These are phyloP conservation scores for Annulohypoxylon moriforme DNA, from an alignment of 495 filamentous ascomycete genomes.

Conservation along the genomic window DNA sequence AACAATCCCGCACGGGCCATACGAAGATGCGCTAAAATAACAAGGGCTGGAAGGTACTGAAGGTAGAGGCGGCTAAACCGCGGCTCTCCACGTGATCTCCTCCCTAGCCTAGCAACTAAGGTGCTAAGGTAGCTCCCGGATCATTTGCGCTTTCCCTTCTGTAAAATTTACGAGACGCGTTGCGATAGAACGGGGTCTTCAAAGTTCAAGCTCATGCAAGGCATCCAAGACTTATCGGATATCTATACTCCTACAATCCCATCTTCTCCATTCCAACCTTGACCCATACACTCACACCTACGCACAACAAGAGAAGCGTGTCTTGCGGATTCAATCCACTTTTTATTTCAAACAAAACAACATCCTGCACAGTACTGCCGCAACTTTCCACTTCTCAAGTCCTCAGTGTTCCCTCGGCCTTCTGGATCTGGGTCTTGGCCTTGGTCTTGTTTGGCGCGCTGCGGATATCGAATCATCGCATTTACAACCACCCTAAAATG, in stretches of 20 bases:
- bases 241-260: conserved; percentile 10
- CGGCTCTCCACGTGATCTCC: conserved; percentile 32
- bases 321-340: not conserved
- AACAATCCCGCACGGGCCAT: not conserved
- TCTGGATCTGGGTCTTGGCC: not conserved
- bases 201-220: conserved; percentile 36
- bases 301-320: not conserved
- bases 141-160: conserved; percentile 1
- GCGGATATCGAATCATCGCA: conserved; percentile 9
- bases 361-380: not conserved
- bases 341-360: not conserved
- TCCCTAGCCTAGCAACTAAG: conserved; percentile 13
- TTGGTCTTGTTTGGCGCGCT: conserved; percentile 21
- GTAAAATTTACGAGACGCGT: conserved; percentile 44
- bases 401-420: not conserved
- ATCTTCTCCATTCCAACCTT: conserved; percentile 15
- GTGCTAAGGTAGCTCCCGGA: not conserved
- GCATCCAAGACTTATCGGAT: too few species aligned
- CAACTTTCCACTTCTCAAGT: conserved; percentile 1
- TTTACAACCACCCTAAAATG: conserved; percentile 36
- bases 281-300: not conserved
- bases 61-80: conserved; percentile 7
- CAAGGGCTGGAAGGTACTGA: too few species aligned
- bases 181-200: conserved; percentile 15
- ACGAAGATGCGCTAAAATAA: not conserved